phyloP scores from a whole-genome alignment of 2,329 filamentous ascomycete species.

The Pseudohalonectria lignicola region DNA sequence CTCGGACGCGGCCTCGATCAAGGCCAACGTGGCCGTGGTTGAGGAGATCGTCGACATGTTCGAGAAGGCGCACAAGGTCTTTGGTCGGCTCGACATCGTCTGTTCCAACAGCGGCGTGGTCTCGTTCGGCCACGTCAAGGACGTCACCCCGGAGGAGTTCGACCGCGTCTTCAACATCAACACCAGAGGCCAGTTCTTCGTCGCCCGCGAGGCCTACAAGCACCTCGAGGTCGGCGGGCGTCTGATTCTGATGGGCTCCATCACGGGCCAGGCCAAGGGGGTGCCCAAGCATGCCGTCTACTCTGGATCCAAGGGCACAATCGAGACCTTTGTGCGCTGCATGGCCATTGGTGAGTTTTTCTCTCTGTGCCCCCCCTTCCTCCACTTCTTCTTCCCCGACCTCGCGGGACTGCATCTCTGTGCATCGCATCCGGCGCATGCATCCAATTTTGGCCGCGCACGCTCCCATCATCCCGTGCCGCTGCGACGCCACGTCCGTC shows the following conservation, averaged over 20 bases:
- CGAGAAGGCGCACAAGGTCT: slow-evolving; percentile 42
- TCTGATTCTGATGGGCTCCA: slow-evolving; percentile 52
- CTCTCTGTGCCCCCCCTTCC: too few species aligned
- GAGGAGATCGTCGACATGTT: slow-evolving; percentile 19
- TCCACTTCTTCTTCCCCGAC: not conserved
- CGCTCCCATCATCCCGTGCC: not conserved
- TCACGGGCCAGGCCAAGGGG: slow-evolving; percentile 30
- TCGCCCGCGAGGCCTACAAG: slow-evolving; percentile 51
- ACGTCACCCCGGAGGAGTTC: slow-evolving; percentile 46
- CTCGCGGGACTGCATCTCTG: too few species aligned
- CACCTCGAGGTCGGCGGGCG: slow-evolving; percentile 50
- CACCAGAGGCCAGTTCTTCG: slow-evolving; percentile 50
- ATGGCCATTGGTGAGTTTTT: slow-evolving; percentile 11
- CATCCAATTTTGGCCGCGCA: too few species aligned
- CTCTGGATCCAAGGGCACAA: slow-evolving; percentile 22
- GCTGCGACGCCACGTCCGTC: not conserved
- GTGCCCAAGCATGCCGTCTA: slow-evolving; percentile 23
- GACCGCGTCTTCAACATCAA: slow-evolving; percentile 52
- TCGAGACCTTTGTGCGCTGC: slow-evolving; percentile 20
- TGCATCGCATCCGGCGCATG: not conserved
- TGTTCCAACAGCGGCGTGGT: slow-evolving; percentile 48
- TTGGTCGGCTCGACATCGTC: slow-evolving; percentile 50
- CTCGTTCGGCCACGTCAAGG: slow-evolving; percentile 45
- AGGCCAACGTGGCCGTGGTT: slow-evolving; percentile 20
- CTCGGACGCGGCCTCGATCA: slow-evolving; percentile 15